Percentiles rank a stretch among this genome's conserved stretches.
Conservation (phyloP, 2,329 filamentous ascomycete species). For the Colletotrichum sidae region DNA sequence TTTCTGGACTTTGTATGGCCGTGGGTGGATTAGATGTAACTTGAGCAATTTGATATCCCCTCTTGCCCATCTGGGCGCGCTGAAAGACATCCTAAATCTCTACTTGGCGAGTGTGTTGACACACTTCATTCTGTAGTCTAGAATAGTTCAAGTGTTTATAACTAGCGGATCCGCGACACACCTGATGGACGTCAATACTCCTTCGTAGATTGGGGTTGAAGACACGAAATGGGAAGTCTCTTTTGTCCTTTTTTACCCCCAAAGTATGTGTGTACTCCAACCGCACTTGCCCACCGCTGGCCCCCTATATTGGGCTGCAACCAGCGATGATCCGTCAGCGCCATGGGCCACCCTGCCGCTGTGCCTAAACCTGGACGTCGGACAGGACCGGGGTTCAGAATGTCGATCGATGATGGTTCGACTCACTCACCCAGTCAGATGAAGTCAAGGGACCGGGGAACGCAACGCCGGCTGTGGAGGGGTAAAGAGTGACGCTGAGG, state of each 20-base stretch:
- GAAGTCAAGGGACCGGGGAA: slow-evolving; percentile 5
- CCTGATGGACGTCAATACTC: too few species aligned
- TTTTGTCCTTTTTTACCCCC: too few species aligned
- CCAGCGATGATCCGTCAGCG: slow-evolving; percentile 28
- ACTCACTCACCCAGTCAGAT: neutral
- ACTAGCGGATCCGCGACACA: too few species aligned
- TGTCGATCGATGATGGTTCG: slow-evolving; percentile 5
- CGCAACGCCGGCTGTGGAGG: neutral
- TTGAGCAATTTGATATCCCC: slow-evolving; percentile 31
- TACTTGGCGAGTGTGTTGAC: neutral
- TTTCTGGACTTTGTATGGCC: neutral
- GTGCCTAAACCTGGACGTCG: slow-evolving; percentile 22
- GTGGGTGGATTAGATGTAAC: slow-evolving; percentile 32
- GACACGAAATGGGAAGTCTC: too few species aligned
- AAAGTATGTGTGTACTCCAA: neutral
- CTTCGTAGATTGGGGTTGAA: too few species aligned
- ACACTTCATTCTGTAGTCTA: too few species aligned
- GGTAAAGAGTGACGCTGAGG: slow-evolving; percentile 20
- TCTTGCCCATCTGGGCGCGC: slow-evolving; percentile 8
- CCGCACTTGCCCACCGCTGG: neutral
- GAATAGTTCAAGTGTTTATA: too few species aligned
- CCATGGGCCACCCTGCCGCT: slow-evolving; percentile 15
- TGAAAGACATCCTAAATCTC: neutral
- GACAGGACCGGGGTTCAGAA: neutral
- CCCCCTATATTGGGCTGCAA: slow-evolving; percentile 30